A percentile compares a stretch with the other conserved stretches of the same genome.
Conservation (phyloP, 768 basidiomycete species). For the Tricholoma sp. region DNA sequence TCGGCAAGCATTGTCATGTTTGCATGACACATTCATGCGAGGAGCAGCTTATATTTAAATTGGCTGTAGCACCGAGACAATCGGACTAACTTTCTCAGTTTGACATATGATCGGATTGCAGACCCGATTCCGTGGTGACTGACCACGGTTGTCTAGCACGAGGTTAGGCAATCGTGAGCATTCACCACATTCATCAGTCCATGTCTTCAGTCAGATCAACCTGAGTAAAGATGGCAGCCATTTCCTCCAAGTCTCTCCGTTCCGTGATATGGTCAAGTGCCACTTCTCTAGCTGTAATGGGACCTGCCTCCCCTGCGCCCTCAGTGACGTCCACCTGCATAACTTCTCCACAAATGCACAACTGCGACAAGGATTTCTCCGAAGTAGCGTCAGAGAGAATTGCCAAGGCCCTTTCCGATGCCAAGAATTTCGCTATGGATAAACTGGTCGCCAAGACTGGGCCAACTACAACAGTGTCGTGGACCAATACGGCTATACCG, state of each 20-base stretch:
- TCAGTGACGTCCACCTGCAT: slow-evolving; percentile 4
- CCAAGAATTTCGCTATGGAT: slow-evolving; percentile 62
- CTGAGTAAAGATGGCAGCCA: slow-evolving; percentile 2
- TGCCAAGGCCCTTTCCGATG: slow-evolving; percentile 56
- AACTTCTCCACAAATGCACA: slow-evolving; percentile 31
- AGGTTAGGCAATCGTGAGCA: slow-evolving; percentile 17
- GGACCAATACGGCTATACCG: slow-evolving; percentile 53
- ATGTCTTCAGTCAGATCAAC: neutral
- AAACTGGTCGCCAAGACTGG: slow-evolving; percentile 56
- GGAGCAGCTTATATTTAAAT: no score
- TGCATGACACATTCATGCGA: neutral
- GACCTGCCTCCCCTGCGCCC: slow-evolving; percentile 2
- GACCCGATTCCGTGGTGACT: slow-evolving; percentile 16
- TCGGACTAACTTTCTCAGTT: neutral
- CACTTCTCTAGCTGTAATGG: neutral
- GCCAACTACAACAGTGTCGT: slow-evolving; percentile 50
- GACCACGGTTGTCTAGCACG: slow-evolving; percentile 17
- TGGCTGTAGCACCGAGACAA: neutral
- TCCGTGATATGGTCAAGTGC: slow-evolving; percentile 4
- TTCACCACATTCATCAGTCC: slow-evolving; percentile 13
- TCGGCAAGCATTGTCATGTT: slow-evolving; percentile 29
- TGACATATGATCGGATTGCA: neutral
- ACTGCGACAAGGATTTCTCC: slow-evolving; percentile 34
- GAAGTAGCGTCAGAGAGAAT: slow-evolving; percentile 44
- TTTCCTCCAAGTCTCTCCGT: slow-evolving; percentile 5